phyloP scores from a whole-genome alignment of 192 early-diverging fungal genomes.

The Rhizophagus prolifer region DNA sequence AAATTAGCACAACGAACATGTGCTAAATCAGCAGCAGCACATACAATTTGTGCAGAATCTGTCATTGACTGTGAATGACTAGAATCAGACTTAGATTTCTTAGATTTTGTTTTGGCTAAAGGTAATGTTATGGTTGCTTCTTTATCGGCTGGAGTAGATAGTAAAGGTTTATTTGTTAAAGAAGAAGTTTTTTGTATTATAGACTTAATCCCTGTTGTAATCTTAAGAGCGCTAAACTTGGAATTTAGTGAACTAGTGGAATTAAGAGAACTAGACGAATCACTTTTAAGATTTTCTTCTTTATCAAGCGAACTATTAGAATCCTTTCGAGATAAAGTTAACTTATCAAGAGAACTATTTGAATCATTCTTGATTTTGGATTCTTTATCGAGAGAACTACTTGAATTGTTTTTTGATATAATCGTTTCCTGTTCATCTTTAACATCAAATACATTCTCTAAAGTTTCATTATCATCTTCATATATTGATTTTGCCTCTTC shows the following conservation, averaged over 20 bases:
- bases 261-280: neutral
- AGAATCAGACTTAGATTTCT: neutral
- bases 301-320: neutral
- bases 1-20: slow-evolving; percentile 87
- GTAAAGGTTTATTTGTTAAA: neutral
- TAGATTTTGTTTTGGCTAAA: slow-evolving; percentile 14
- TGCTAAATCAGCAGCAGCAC: slow-evolving; percentile 80
- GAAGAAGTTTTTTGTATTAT: slow-evolving; percentile 25
- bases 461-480: slow-evolving; percentile 1
- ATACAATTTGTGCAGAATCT: slow-evolving; percentile 74
- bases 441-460: neutral
- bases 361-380: neutral
- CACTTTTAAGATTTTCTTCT: neutral
- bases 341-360: slow-evolving; percentile 4
- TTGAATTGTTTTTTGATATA: neutral
- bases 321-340: neutral
- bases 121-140: slow-evolving; percentile 12
- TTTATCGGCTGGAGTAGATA: neutral
- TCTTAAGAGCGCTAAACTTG: slow-evolving; percentile 3
- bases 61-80: slow-evolving; percentile 53
- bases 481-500: slow-evolving; percentile 33
- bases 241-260: neutral
- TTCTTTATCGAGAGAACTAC: neutral
- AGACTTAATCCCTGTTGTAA: slow-evolving; percentile 25
- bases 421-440: slow-evolving; percentile 1